These are phyloP conservation scores for Capsicum chinense DNA, from an alignment of 257 asterid genomes.

Conservation along the genomic window DNA sequence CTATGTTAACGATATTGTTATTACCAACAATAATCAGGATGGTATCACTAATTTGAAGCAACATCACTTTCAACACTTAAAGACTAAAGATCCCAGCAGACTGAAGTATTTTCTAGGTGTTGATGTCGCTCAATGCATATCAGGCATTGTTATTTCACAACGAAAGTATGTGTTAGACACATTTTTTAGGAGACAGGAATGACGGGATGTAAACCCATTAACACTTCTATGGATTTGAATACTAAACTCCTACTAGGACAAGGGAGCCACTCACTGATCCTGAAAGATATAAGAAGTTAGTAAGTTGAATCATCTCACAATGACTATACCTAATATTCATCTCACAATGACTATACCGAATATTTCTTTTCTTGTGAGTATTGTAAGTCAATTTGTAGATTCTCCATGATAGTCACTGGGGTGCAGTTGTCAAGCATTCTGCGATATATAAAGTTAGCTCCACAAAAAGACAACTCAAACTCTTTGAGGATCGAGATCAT, in stretches of 20 bases:
- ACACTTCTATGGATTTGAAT: neutral
- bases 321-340: neutral
- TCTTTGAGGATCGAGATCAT: neutral
- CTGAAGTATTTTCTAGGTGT: neutral
- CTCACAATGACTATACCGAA: neutral
- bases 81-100: neutral
- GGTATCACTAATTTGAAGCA: neutral
- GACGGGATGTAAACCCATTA: neutral
- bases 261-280: neutral
- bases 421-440: neutral
- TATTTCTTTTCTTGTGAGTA: neutral
- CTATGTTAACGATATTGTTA: neutral
- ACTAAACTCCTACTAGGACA: neutral
- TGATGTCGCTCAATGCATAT: neutral
- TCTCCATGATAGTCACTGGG: neutral
- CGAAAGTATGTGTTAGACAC: neutral
- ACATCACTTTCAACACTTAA: neutral
- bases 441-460: neutral
- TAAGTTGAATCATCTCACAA: neutral
- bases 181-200: conserved; percentile 2
- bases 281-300: neutral
- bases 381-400: neutral
- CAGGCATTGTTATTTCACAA: neutral
- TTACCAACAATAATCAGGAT: neutral
- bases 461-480: neutral